Conservation (phyloP, 495 filamentous ascomycete genomes). For the Penicillium paradoxum region DNA sequence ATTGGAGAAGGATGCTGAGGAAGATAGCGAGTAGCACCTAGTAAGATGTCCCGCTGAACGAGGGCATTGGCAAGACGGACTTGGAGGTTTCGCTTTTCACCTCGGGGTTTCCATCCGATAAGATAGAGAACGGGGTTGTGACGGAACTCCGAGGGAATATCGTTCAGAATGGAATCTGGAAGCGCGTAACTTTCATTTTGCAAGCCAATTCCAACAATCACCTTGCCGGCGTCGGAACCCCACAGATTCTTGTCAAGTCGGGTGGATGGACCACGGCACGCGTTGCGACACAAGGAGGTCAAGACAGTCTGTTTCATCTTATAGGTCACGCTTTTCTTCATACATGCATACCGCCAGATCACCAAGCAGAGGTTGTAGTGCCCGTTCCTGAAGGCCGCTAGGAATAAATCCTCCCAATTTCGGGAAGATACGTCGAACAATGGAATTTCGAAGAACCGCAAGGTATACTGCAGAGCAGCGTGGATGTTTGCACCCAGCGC, state of each 20-base stretch:
- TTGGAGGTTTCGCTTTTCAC: slow-evolving; percentile 23
- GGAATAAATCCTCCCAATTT: slow-evolving; percentile 34
- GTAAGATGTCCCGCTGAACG: slow-evolving; percentile 26
- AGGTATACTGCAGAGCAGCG: slow-evolving; percentile 19
- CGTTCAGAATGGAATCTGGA: slow-evolving; percentile 5
- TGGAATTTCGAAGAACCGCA: slow-evolving; percentile 14
- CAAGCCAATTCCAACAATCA: slow-evolving; percentile 35
- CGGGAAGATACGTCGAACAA: slow-evolving; percentile 6
- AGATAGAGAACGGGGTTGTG: slow-evolving; percentile 29
- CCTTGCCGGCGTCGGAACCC: slow-evolving; percentile 30
- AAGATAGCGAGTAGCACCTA: slow-evolving; percentile 12
- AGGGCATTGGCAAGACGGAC: slow-evolving; percentile 22
- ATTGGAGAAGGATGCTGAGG: slow-evolving; percentile 19
- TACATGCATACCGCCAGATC: slow-evolving; percentile 47
- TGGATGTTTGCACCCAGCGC: slow-evolving; percentile 21
- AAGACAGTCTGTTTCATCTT: slow-evolving; percentile 32
- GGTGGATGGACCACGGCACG: slow-evolving; percentile 1
- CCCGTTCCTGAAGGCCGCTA: slow-evolving; percentile 33
- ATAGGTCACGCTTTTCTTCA: slow-evolving; percentile 29
- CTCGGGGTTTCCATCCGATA: slow-evolving; percentile 9
- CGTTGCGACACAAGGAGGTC: slow-evolving; percentile 25
- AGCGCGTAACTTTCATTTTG: slow-evolving; percentile 11
- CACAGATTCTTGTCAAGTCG: slow-evolving; percentile 17
- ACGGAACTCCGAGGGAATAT: slow-evolving; percentile 29
- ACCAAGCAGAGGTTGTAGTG: slow-evolving; percentile 43